These are phyloP conservation scores for Metschnikowia aberdeeniae DNA, from an alignment of 805 yeast species.

Conservation along the genomic window DNA sequence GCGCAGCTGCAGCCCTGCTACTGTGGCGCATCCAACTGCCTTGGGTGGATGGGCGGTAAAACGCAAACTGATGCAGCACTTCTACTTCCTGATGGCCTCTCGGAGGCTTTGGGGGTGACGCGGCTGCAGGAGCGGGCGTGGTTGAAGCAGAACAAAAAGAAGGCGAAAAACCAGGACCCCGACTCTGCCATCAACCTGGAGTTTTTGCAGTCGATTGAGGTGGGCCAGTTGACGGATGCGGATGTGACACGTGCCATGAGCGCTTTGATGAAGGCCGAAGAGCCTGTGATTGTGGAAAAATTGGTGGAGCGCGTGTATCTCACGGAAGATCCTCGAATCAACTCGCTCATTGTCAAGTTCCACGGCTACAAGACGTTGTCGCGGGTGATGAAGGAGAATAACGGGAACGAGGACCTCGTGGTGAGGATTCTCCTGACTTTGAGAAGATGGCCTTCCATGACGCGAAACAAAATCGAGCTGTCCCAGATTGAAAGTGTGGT, in stretches of 20 bases:
- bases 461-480: conserved; percentile 71
- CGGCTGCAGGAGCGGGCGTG: conserved; percentile 66
- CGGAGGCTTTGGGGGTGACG: conserved; percentile 81
- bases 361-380: conserved; percentile 86
- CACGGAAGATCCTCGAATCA: conserved; percentile 48
- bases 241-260: conserved; percentile 80
- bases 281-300: conserved; percentile 56
- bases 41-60: conserved; percentile 93
- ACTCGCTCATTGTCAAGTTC: conserved; percentile 60
- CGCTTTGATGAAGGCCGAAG: conserved; percentile 74
- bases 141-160: conserved; percentile 55
- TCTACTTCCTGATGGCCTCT: conserved; percentile 72
- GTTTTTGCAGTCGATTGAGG: conserved; percentile 57
- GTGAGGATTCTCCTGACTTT: conserved; percentile 54
- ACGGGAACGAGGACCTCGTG: conserved; percentile 37
- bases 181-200: conserved; percentile 59
- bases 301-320: conserved; percentile 63
- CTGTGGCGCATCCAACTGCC: conserved; percentile 90
- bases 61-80: conserved; percentile 92
- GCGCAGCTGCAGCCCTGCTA: conserved; percentile 91
- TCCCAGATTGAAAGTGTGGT: conserved; percentile 70
- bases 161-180: conserved; percentile 44
- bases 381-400: conserved; percentile 45
- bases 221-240: conserved; percentile 45
- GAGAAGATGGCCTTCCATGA: conserved; percentile 50